Evolutionary conservation across 352 stramenopile genomes (phyloP).

Genomic region (Globisporangium polare): DNA sequence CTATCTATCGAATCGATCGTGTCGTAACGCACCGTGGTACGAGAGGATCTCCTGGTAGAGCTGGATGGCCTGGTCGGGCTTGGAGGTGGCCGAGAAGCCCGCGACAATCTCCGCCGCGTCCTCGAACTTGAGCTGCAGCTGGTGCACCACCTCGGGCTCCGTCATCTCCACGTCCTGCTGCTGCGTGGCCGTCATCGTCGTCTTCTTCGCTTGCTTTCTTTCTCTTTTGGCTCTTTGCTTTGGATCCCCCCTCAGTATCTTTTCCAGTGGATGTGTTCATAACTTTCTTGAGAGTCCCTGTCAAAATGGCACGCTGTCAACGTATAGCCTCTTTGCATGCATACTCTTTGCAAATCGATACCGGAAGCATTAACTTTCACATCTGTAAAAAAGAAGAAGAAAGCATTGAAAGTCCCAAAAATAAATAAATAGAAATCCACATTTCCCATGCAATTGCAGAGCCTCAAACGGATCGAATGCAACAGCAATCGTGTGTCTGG

Average conservation of each 20-base stretch:
- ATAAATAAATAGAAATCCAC: too few species aligned
- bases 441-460: too few species aligned
- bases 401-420: too few species aligned
- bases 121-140: conserved; percentile 73
- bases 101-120: conserved; percentile 58
- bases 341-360: not conserved
- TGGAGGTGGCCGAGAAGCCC: conserved; percentile 25
- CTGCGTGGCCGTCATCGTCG: conserved; percentile 14
- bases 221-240: conserved; percentile 1
- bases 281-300: too few species aligned
- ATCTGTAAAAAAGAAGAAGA: too few species aligned
- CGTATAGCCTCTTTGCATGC: not conserved
- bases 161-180: conserved; percentile 72
- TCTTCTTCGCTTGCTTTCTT: not conserved
- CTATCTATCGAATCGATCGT: conserved; percentile 1
- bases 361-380: not conserved
- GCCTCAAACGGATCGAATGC: too few species aligned
- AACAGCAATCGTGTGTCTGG: too few species aligned
- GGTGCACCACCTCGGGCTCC: conserved; percentile 58
- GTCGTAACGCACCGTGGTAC: conserved; percentile 34
- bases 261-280: not conserved
- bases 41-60: conserved; percentile 68
- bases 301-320: too few species aligned
- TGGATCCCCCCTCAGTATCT: conserved; percentile 15
- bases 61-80: conserved; percentile 48